phyloP scores from a whole-genome alignment of 345 rosid genomes.

The Bruguiera gymnorhiza region DNA sequence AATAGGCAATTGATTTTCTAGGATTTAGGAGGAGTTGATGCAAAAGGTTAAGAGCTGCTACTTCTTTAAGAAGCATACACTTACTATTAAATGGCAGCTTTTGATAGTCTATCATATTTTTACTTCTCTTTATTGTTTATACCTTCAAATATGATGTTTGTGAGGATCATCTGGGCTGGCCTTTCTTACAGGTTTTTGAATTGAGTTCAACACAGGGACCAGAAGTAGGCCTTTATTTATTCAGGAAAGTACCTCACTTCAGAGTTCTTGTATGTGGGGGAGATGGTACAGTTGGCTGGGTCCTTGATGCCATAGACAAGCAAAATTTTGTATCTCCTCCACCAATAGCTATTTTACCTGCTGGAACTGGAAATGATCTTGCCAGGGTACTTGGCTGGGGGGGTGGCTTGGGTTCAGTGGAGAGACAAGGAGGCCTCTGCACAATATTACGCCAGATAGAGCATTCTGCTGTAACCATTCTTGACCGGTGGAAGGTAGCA shows the following conservation, averaged over 20 bases:
- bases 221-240: slow-evolving; percentile 74
- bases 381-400: slow-evolving; percentile 89
- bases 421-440: slow-evolving; percentile 80
- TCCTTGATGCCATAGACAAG: slow-evolving; percentile 77
- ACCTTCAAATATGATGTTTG: not conserved
- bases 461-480: slow-evolving; percentile 84
- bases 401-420: slow-evolving; percentile 77
- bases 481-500: slow-evolving; percentile 82
- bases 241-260: slow-evolving; percentile 82
- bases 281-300: slow-evolving; percentile 96
- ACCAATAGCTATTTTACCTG: slow-evolving; percentile 88
- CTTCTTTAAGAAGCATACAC: too few species aligned
- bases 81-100: too few species aligned
- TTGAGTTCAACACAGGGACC: slow-evolving; percentile 77
- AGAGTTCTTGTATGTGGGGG: slow-evolving; percentile 93
- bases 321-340: slow-evolving; percentile 90
- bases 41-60: too few species aligned
- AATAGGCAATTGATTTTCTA: too few species aligned
- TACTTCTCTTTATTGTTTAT: not conserved
- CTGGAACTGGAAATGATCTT: slow-evolving; percentile 97
- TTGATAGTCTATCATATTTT: too few species aligned
- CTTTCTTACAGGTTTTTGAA: slow-evolving; percentile 61
- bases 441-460: slow-evolving; percentile 67
- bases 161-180: not conserved
- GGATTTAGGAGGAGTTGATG: too few species aligned